These are phyloP conservation scores for Cladophialophora yegresii DNA, from an alignment of 2,329 filamentous ascomycete genomes.

Conservation along the genomic window DNA sequence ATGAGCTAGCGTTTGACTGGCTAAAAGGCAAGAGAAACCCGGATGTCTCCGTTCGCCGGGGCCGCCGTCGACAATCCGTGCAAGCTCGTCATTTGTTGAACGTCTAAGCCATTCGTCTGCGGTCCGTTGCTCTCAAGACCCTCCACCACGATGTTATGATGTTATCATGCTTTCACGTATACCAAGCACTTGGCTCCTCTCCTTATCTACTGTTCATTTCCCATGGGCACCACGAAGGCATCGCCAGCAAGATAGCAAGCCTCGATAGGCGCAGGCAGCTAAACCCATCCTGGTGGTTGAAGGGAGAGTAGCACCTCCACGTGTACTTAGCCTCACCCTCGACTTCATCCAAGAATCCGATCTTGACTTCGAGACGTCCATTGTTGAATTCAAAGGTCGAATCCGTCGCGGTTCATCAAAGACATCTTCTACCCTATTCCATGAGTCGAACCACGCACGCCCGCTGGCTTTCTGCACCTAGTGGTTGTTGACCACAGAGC, in stretches of 20 bases:
- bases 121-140: neutral
- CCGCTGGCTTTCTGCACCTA: neutral
- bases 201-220: constrained; percentile 4
- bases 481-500: neutral
- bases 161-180: neutral
- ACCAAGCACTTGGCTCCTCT: neutral
- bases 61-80: neutral
- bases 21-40: constrained; percentile 6
- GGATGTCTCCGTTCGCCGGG: neutral
- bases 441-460: constrained; percentile 13
- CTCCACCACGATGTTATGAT: neutral
- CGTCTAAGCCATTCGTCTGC: neutral
- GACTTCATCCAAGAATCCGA: neutral
- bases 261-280: neutral
- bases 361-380: neutral
- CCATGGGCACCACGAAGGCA: neutral
- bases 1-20: constrained; percentile 1
- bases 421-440: constrained; percentile 4
- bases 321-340: neutral
- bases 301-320: neutral
- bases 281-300: constrained; percentile 6
- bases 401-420: neutral
- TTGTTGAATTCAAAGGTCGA: neutral
- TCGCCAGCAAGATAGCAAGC: neutral
- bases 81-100: neutral